Base-by-base conservation (phyloP, 805 yeast genomes). In the Monosporozyma servazzii region DNA sequence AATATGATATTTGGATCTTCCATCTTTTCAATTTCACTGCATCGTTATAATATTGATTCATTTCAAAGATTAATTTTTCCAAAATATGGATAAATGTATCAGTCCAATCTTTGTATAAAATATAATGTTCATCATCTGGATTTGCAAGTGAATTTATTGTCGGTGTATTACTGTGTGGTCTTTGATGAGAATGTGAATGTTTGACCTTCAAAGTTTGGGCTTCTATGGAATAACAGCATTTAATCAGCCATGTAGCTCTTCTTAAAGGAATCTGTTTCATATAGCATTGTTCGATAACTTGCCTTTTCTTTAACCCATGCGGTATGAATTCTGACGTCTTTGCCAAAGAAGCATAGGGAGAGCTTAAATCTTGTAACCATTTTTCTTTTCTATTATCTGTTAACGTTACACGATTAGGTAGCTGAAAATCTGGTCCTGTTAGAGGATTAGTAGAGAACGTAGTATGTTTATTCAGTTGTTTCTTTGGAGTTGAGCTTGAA, bases 211-310 rank as follows among this genome's bases (percentile, higher is more conserved):
- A 48, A 2, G 56, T 48, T 43, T 64, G 61, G 64, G 70, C 58
- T 70, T 88, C 96, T 55, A 89, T 86, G 11, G 86, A 82, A 23
- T 90, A 82, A 2, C 90, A 88, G 66, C 96, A 88, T 56, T 87
- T 80, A 3, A 91, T 85, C 53, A 93, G 77, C 99, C 99, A 91
- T 2, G 91, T 67, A 0, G 96, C 96, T 53, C 97, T 72, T n/a
- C 77, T 64, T 1, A 85, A 70, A 0, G 98, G 96, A 0, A 91
- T 82, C 33, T 71, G 70, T 60, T 83, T 82, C 23, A 70, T 61
- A 53, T 84, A 76, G 56, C 95, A 77, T 54, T 83, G 86, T 55
- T 89, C 96, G 3, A 91, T 64, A 18, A 91, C 71, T 1, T 77
- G 75, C 56, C 80, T 79, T 63, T 87, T 86, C 56, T 90, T 74